These are phyloP conservation scores for Waitea zeae DNA, from an alignment of 1,284 basidiomycete genomes.

Conservation along the genomic window DNA sequence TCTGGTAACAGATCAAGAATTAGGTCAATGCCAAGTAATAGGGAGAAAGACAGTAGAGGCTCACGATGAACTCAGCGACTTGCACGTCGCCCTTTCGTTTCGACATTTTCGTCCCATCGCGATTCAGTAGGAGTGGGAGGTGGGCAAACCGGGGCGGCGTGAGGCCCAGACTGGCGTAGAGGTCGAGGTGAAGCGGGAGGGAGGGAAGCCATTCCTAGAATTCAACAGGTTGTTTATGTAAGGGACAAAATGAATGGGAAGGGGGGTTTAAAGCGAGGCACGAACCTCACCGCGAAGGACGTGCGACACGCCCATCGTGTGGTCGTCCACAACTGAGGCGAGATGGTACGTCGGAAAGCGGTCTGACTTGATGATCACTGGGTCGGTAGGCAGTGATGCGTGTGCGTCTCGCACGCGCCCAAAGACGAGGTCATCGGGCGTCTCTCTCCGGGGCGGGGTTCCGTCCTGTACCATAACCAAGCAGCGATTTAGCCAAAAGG, in stretches of 20 bases:
- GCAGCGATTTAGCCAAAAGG: background rate
- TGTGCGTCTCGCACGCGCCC: conserved; percentile 58
- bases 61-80: conserved; percentile 74
- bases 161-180: conserved; percentile 71
- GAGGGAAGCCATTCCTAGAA: conserved; percentile 97
- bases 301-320: conserved; percentile 91
- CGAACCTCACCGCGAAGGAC: conserved; percentile 85
- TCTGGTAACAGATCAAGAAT: conserved; percentile 16
- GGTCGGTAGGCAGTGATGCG: conserved; percentile 72
- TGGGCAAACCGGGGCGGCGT: conserved; percentile 76
- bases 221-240: too few species aligned
- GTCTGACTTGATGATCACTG: conserved; percentile 86
- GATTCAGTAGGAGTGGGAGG: conserved; percentile 79
- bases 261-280: too few species aligned
- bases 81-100: conserved; percentile 85
- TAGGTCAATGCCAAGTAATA: conserved; percentile 1
- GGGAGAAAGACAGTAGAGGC: conserved; percentile 8
- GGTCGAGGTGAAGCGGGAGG: conserved; percentile 80
- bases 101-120: conserved; percentile 87
- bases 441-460: conserved; percentile 26
- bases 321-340: conserved; percentile 90
- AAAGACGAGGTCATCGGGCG: conserved; percentile 59
- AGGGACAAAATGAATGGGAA: background rate
- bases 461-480: conserved; percentile 23
- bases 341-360: conserved; percentile 93